phyloP scores from a whole-genome alignment of 257 asterid species.

The Solanum infundibuliforme region DNA sequence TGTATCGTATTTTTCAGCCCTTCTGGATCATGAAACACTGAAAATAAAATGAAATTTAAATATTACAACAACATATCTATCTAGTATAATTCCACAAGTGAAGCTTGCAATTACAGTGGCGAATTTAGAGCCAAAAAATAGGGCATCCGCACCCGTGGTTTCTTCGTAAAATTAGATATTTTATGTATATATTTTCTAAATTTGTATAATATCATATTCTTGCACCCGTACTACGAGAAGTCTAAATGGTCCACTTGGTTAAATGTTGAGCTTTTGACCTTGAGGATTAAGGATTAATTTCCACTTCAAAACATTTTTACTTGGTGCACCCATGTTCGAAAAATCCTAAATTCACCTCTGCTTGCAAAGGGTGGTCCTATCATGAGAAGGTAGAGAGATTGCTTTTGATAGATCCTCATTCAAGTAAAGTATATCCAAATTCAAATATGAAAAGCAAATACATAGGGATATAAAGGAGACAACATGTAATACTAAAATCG shows the following conservation, averaged over 20 bases:
- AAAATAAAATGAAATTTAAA: neutral
- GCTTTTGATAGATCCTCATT: neutral
- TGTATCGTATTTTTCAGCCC: constrained; percentile 36
- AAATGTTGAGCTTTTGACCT: no score
- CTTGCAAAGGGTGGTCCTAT: neutral
- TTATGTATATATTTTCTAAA: no score
- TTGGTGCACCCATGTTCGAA: no score
- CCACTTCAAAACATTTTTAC: no score
- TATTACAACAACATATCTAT: neutral
- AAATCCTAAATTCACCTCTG: no score
- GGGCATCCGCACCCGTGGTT: no score
- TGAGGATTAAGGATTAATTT: no score
- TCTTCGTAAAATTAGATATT: no score
- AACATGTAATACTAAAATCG: neutral
- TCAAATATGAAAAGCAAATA: neutral
- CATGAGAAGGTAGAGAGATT: neutral
- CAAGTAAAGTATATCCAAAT: neutral
- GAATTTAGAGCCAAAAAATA: no score
- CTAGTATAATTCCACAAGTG: neutral
- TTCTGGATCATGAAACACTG: constrained; percentile 30
- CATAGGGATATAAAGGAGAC: neutral
- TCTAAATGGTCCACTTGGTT: no score
- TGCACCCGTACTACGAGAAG: no score
- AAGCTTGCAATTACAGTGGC: neutral
- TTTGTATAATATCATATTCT: no score